A percentile compares a stretch with the other conserved stretches of the same genome.
Conservation (phyloP, 768 basidiomycete genomes). For the Grammothele lineata region DNA sequence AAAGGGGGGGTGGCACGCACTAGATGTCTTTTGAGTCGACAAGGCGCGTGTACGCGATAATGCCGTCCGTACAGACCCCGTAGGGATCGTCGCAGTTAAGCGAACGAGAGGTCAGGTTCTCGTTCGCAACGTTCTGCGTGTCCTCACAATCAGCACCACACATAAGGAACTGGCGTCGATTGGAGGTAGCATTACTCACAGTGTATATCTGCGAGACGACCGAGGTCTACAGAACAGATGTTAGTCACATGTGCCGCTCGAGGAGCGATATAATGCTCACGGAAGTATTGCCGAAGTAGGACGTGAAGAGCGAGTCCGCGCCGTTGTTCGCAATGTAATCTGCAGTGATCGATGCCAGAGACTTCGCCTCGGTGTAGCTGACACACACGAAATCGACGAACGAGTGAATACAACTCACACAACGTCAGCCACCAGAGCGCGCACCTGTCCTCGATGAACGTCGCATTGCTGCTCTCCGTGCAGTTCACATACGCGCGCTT, state of each 20-base stretch:
- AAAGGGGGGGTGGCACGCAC: neutral
- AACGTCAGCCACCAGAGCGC: constrained; percentile 23
- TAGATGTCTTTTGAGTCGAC: constrained; percentile 41
- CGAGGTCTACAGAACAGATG: constrained; percentile 16
- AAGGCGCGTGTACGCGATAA: constrained; percentile 43
- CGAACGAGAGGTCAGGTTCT: constrained; percentile 37
- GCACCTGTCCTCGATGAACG: too few species aligned
- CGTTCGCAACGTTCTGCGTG: constrained; percentile 33
- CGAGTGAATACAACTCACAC: constrained; percentile 19
- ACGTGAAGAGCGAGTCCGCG: constrained; percentile 34
- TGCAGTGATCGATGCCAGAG: constrained; percentile 29
- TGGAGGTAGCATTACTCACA: too few species aligned
- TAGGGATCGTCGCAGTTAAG: constrained; percentile 38
- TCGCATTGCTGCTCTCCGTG: constrained; percentile 28
- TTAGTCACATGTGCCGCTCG: neutral
- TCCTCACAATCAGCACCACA: constrained; percentile 26
- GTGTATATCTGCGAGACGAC: too few species aligned
- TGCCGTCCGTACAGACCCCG: constrained; percentile 28
- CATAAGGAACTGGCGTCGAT: too few species aligned
- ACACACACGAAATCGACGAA: neutral
- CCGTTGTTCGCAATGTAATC: constrained; percentile 36
- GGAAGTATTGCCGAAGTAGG: constrained; percentile 35
- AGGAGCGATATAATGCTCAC: neutral
- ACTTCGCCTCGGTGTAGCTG: constrained; percentile 34
- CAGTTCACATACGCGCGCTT: constrained; percentile 39